Evolutionary conservation across 768 basidiomycete genomes (phyloP).

Genomic region (Sporobolomyces phaffii): DNA sequence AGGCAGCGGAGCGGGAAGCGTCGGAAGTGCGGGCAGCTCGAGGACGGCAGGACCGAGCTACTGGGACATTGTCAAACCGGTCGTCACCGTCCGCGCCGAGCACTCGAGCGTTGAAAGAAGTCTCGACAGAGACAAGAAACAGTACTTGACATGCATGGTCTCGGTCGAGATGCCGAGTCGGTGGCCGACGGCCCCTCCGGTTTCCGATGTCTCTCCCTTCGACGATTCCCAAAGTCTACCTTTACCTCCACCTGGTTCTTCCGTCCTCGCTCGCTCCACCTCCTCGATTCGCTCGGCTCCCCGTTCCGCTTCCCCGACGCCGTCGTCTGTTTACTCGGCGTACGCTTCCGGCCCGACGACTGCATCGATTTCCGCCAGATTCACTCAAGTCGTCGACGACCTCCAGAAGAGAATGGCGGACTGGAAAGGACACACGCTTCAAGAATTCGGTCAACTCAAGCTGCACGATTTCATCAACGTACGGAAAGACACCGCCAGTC

Average conservation of each 20-base stretch:
- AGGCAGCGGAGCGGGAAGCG: conserved; percentile 26
- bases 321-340: conserved; percentile 23
- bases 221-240: neutral
- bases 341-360: conserved; percentile 25
- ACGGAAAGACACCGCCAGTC: conserved; percentile 76
- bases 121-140: conserved; percentile 55
- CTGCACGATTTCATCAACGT: conserved; percentile 90
- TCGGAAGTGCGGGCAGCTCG: no score
- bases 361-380: conserved; percentile 50
- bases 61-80: conserved; percentile 74
- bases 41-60: conserved; percentile 6
- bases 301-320: conserved; percentile 16
- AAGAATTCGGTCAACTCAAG: conserved; percentile 70
- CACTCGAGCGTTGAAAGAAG: conserved; percentile 73
- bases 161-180: conserved; percentile 84
- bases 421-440: conserved; percentile 89
- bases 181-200: conserved; percentile 47
- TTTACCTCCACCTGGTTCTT: neutral
- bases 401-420: conserved; percentile 83
- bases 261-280: neutral
- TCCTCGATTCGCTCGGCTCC: conserved; percentile 7
- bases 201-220: neutral
- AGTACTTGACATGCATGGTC: conserved; percentile 88
- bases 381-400: conserved; percentile 78
- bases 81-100: conserved; percentile 89